phyloP scores from a whole-genome alignment of 192 early-diverging fungal genomes.

The Obelidium mucronatum region DNA sequence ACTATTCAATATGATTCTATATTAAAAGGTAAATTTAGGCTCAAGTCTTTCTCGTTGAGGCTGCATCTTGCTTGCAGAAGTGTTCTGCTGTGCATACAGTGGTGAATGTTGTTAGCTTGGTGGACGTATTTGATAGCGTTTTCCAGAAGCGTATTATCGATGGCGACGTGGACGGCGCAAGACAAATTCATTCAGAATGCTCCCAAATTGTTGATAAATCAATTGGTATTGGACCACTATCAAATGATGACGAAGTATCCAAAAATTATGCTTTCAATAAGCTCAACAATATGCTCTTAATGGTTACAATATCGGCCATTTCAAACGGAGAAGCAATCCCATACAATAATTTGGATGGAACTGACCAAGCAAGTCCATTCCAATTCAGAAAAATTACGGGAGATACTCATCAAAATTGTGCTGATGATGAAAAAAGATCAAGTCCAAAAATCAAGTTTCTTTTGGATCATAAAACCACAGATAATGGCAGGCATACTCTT shows the following conservation, averaged over 20 bases:
- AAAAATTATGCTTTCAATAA: neutral
- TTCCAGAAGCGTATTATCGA: neutral
- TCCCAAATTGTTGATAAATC: neutral
- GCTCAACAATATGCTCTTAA: neutral
- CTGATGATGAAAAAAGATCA: neutral
- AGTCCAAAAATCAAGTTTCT: neutral
- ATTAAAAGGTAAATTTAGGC: neutral
- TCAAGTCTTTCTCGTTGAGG: neutral
- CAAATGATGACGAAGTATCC: neutral
- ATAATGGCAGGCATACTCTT: neutral
- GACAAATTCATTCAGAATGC: too few species aligned
- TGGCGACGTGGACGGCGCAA: too few species aligned
- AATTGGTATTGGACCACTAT: too few species aligned
- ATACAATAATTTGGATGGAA: too few species aligned
- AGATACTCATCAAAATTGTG: too few species aligned
- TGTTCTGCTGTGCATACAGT: neutral
- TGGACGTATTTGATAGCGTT: neutral
- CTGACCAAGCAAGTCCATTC: too few species aligned
- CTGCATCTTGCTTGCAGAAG: slow-evolving; percentile 7
- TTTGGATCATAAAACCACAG: neutral
- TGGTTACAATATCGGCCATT: neutral
- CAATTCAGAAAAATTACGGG: too few species aligned
- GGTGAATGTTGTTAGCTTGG: slow-evolving; percentile 4
- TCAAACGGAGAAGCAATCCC: too few species aligned
- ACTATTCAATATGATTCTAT: neutral